Base-by-base conservation (phyloP, 164 flowering plant genomes). In the Saururus chinensis region DNA sequence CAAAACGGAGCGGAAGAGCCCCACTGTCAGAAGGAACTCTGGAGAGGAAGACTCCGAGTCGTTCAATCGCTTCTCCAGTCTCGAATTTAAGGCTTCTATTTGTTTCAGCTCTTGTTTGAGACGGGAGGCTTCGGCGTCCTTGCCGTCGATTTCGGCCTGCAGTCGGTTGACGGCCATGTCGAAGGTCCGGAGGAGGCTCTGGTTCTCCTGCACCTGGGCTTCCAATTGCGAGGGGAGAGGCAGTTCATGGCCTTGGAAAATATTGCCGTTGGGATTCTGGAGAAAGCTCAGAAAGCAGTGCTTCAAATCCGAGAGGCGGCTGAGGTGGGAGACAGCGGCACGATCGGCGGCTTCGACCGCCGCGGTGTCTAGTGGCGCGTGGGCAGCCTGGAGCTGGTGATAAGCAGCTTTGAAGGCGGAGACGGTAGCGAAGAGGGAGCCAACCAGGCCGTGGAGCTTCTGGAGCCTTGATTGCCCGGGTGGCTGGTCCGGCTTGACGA, bases 391-490 rank as follows among this genome's bases (percentile, higher is more conserved):
- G 24, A 95, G 72, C 52, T 88, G 97, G 20, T 90, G 76, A 61
- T 95, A 95, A n/a, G 96, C 84, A 42, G 91, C 89, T 67, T 95
- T 85, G 62, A 95, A 88, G 13, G 89, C 77, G 4, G 99, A 87
- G 62, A 85, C 48, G 0, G 86, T 75, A n/a, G 95, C 95, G 58
- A 95, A 88, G 7, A 83, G 51, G 9, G 95, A 83, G 0, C 89
- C 73, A 60, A 84, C 73, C 61, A 87, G 70, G 61, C 77, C 62
- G 35, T 79, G 61, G 8, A 71, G 63, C 45, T 76, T 48, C 49
- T 70, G 89, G 51, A 89, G 96, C 56, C 80, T 80, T 53, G 16
- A 19, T 9, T 41, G 45, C 11, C 45, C 45, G 0, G 45, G 45
- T 12, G 51, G 59, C 10, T 55, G 58, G 60, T 63, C 66, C 22